Conservation (phyloP, 371 early-diverging fungal genomes). For the Mucor lusitanicus region DNA sequence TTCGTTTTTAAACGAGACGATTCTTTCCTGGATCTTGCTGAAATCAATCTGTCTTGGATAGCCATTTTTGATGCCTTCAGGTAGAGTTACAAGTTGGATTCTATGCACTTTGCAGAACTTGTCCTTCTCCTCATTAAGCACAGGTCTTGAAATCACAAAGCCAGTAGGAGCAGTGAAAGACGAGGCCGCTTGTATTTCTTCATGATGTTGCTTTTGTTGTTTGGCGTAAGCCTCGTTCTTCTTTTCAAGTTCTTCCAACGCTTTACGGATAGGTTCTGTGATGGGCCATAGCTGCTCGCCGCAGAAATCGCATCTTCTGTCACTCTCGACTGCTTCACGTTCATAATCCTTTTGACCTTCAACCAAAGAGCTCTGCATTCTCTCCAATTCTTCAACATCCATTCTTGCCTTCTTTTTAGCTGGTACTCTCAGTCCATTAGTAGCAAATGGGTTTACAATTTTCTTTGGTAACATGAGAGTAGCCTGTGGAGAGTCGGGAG, state of each 20-base stretch:
- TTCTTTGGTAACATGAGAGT: background rate
- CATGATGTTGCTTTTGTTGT: background rate
- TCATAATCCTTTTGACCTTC: background rate
- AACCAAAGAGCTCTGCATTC: background rate
- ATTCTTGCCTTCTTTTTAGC: background rate
- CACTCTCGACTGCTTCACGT: background rate
- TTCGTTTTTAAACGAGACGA: conserved; percentile 27
- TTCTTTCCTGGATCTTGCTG: conserved; percentile 29
- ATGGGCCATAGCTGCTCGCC: background rate
- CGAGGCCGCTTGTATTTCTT: background rate
- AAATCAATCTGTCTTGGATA: conserved; percentile 54
- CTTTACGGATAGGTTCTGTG: conserved; percentile 6
- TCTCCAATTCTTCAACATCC: background rate
- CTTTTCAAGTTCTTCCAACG: conserved; percentile 13
- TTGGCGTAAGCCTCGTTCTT: conserved; percentile 20
- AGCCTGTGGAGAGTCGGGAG: background rate
- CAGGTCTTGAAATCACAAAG: background rate
- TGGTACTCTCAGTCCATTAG: background rate
- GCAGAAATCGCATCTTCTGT: conserved; percentile 14
- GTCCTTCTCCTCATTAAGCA: conserved; percentile 15
- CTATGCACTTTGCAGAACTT: conserved; percentile 57
- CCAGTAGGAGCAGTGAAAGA: background rate
- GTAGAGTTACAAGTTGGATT: conserved; percentile 45
- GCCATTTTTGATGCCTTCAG: conserved; percentile 33
- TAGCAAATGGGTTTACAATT: background rate